Conservation (phyloP, 2,329 filamentous ascomycete genomes). For the Fusarium metavorans region DNA sequence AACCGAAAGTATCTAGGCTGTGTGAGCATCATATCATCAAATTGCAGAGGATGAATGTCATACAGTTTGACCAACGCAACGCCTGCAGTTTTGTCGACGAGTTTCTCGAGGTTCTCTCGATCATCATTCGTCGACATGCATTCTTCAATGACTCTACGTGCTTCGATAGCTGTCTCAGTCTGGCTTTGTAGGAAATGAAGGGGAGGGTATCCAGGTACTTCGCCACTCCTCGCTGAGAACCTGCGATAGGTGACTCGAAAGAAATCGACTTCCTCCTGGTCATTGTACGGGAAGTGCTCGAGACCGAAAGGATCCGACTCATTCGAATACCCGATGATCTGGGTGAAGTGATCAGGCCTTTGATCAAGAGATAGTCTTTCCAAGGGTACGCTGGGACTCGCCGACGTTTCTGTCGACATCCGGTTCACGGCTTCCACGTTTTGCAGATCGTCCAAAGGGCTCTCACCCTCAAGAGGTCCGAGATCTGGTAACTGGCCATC, state of each 20-base stretch:
- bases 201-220: neutral
- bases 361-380: neutral
- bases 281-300: constrained; percentile 14
- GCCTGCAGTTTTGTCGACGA: neutral
- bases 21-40: neutral
- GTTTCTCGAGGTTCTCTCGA: neutral
- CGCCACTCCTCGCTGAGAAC: neutral
- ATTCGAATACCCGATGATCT: constrained; percentile 2
- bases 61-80: neutral
- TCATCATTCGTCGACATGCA: neutral
- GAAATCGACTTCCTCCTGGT: constrained; percentile 41
- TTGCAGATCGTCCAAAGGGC: neutral
- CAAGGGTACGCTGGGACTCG: neutral
- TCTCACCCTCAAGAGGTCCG: neutral
- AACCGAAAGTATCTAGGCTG: constrained; percentile 21
- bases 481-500: neutral
- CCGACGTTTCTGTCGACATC: neutral
- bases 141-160: neutral
- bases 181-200: neutral
- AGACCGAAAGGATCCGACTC: constrained; percentile 7
- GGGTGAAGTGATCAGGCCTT: neutral
- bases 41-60: neutral
- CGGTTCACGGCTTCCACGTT: neutral
- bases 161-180: neutral
- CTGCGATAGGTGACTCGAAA: constrained; percentile 38